phyloP scores from a whole-genome alignment of 441 rosid species.

The Adansonia rubrostipa region DNA sequence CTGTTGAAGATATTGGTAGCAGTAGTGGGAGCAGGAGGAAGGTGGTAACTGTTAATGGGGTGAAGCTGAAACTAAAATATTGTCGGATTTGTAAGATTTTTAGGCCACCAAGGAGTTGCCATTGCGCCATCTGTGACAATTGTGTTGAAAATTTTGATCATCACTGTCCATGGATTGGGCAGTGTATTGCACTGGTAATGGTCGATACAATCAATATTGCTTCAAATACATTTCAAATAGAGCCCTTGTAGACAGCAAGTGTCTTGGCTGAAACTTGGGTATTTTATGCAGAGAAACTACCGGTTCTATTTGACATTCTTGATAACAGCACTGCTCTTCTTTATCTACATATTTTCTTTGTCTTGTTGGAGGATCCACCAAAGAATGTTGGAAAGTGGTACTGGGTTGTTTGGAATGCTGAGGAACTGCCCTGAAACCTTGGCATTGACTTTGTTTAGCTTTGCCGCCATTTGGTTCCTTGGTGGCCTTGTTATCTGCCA shows the following conservation, averaged over 20 bases:
- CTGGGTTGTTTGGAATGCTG: conserved; percentile 35
- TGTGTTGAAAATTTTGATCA: conserved; percentile 64
- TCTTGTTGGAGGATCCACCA: conserved; percentile 44
- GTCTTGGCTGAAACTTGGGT: neutral
- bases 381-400: conserved; percentile 25
- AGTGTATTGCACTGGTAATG: conserved; percentile 55
- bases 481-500: conserved; percentile 52
- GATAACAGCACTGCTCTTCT: conserved; percentile 41
- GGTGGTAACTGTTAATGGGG: conserved; percentile 42
- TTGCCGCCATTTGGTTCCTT: conserved; percentile 46
- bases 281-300: conserved; percentile 53
- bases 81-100: conserved; percentile 50
- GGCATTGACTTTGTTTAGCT: conserved; percentile 41
- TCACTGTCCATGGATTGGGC: conserved; percentile 68
- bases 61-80: conserved; percentile 44
- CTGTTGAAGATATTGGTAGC: conserved; percentile 28
- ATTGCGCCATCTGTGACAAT: conserved; percentile 54
- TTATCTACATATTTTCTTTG: conserved; percentile 45
- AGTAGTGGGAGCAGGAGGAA: conserved; percentile 34
- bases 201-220: neutral
- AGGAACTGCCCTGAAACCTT: conserved; percentile 38
- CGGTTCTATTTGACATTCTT: conserved; percentile 46
- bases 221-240: neutral
- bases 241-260: neutral
- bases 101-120: conserved; percentile 60